A percentile compares a stretch with the other conserved stretches of the same genome.
Conservation (phyloP, 2,329 filamentous ascomycete genomes). For the Venturia carpophila region DNA sequence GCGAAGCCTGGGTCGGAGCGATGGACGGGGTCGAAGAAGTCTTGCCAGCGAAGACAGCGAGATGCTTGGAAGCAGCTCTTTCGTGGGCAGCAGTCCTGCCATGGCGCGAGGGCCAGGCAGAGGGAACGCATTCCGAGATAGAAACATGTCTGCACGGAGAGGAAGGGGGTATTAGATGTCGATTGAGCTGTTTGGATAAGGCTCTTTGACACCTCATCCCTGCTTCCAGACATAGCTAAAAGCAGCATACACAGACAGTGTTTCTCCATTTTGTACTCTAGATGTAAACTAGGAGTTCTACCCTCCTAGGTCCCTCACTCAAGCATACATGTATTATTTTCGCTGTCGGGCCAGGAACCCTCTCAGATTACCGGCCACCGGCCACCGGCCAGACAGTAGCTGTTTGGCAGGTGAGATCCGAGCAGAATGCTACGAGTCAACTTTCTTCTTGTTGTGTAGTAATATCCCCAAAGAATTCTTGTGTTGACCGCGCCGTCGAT, state of each 20-base stretch:
- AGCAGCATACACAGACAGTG: too few relatives aligned
- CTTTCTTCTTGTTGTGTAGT: too few relatives aligned
- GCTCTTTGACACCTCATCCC: too few relatives aligned
- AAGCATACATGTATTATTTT: neutral
- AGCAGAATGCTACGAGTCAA: too few relatives aligned
- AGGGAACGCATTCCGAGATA: constrained; percentile 8
- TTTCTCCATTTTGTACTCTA: too few relatives aligned
- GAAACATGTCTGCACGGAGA: neutral
- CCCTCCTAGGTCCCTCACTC: too few relatives aligned
- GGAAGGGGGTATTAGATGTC: constrained; percentile 2
- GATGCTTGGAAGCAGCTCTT: constrained; percentile 15
- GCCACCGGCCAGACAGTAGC: neutral
- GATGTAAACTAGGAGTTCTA: too few relatives aligned
- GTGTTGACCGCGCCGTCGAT: neutral
- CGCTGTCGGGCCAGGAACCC: too few relatives aligned
- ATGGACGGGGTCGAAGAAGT: constrained; percentile 8
- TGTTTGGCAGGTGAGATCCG: too few relatives aligned
- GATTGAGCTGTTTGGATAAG: too few relatives aligned
- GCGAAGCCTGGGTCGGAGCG: neutral
- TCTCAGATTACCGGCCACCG: neutral
- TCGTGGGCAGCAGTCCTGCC: constrained; percentile 13
- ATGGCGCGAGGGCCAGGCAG: constrained; percentile 3
- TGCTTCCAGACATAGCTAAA: too few relatives aligned
- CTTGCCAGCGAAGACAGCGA: constrained; percentile 11
- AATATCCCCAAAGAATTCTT: too few relatives aligned